phyloP scores from a whole-genome alignment of 768 basidiomycete genomes.

The Mrakia blollopis region DNA sequence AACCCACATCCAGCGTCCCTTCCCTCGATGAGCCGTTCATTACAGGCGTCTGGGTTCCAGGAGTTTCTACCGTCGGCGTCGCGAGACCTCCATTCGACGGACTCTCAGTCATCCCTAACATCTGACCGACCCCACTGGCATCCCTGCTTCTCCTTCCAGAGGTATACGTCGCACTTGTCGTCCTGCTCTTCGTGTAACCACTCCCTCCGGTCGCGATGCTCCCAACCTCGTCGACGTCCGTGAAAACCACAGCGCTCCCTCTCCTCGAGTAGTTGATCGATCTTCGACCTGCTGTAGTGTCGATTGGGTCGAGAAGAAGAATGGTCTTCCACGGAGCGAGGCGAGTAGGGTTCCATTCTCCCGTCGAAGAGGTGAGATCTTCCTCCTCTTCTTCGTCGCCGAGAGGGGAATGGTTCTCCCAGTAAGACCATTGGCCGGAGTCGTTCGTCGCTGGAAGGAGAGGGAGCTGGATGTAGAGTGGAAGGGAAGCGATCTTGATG shows the following conservation, averaged over 20 bases:
- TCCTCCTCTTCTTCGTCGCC: constrained; percentile 21
- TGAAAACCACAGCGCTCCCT: background rate
- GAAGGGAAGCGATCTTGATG: constrained; percentile 25
- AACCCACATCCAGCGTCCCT: background rate
- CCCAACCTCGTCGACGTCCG: background rate
- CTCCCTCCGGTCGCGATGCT: background rate
- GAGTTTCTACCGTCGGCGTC: constrained; percentile 44
- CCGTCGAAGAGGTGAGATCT: background rate
- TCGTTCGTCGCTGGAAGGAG: constrained; percentile 19
- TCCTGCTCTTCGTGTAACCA: constrained; percentile 43
- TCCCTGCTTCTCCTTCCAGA: background rate
- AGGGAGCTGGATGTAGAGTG: constrained; percentile 29
- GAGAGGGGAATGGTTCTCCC: constrained; percentile 23
- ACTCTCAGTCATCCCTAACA: constrained; percentile 3
- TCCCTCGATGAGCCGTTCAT: background rate
- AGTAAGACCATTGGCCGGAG: constrained; percentile 15
- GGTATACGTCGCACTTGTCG: constrained; percentile 45
- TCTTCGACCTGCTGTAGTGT: background rate
- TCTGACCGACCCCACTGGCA: background rate
- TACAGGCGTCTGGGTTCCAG: constrained; percentile 45
- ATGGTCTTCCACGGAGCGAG: constrained; percentile 89
- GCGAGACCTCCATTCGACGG: background rate
- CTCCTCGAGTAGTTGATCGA: background rate
- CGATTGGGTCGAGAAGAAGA: constrained; percentile 60
- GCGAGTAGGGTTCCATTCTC: constrained; percentile 11